Evolutionary conservation across 1,284 basidiomycete species (phyloP), one percentile per base, ranked within the genome.

Genomic region (Porodaedalea pini): DNA sequence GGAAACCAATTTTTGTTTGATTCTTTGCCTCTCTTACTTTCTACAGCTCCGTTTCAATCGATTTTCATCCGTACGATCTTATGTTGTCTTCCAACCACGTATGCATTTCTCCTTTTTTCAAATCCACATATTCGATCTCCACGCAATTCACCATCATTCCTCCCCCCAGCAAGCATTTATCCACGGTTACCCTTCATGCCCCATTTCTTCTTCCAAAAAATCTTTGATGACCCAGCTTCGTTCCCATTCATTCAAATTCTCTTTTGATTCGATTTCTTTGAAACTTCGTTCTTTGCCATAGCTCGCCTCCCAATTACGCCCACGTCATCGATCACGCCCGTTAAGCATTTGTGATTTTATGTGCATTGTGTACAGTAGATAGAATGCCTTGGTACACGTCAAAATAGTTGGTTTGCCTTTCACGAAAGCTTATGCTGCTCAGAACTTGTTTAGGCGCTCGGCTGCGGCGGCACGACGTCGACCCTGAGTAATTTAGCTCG

Each of bases 1-100:
- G 13, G 23, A 4, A 11, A 11, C 31, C 31, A 29, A 57, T 62
- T 59, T 58, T 39, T 63, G 54, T 62, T 58, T 59, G 62, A 66
- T 67, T 64, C 65, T 64, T 57, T 57, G 62, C 49, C 59, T 67
- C 66, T 70, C 68, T 63, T 67, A 69, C 68, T 64, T n/a, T n/a
- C 17, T 53, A 37, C 34, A 34, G 36, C 7, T 41, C 25, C 15
- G 32, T 41, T 41, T 52, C 8, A 13, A 54, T 17, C 21, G 17
- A 7, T 70, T 69, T 69, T 63, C 45, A 32, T 41, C 15, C 17
- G 23, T 43, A 45, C 51, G 41, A 56, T 31, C 27, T 43, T 23
- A 56, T 34, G 54, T 11, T 56, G 32, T 31, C 13, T 11, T 32
- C 31, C 27, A 19, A 21, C 19, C 48, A 48, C 51, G 45, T 57